Evolutionary conservation across 164 flowering plant species (phyloP).

Genomic region (Santalum album): DNA sequence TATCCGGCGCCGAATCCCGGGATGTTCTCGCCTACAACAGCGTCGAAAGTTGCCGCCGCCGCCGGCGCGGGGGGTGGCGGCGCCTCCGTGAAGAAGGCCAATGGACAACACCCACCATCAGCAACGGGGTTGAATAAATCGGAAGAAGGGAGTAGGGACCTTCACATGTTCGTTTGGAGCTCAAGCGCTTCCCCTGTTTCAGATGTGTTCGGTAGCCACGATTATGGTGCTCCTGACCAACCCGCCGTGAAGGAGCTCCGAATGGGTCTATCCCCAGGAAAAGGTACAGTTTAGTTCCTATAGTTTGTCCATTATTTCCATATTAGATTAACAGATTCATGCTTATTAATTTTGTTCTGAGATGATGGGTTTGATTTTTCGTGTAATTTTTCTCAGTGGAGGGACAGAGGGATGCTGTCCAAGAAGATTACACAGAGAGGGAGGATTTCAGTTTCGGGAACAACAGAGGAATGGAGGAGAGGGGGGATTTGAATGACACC

Average conservation of each 20-base stretch:
- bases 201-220: constrained; percentile 76
- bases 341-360: too few species aligned
- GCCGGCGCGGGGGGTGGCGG: constrained; percentile 7
- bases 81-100: constrained; percentile 36
- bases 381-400: constrained; percentile 22
- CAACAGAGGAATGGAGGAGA: constrained; percentile 32
- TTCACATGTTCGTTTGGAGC: constrained; percentile 99
- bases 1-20: constrained; percentile 86
- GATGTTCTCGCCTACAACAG: constrained; percentile 70
- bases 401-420: constrained; percentile 26
- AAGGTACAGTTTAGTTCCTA: too few species aligned
- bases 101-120: too few species aligned
- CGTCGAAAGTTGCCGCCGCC: constrained; percentile 16
- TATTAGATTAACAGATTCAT: too few species aligned
- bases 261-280: constrained; percentile 62
- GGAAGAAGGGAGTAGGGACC: constrained; percentile 57
- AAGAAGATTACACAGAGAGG: constrained; percentile 53
- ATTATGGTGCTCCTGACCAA: constrained; percentile 33
- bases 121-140: constrained; percentile 16
- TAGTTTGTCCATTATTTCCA: too few species aligned
- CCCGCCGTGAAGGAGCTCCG: constrained; percentile 47
- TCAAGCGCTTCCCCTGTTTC: constrained; percentile 97
- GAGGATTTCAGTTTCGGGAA: constrained; percentile 76
- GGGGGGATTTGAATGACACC: constrained; percentile 18
- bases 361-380: too few species aligned